These are phyloP conservation scores for Mycena pura DNA, from an alignment of 768 basidiomycete species.

Conservation along the genomic window DNA sequence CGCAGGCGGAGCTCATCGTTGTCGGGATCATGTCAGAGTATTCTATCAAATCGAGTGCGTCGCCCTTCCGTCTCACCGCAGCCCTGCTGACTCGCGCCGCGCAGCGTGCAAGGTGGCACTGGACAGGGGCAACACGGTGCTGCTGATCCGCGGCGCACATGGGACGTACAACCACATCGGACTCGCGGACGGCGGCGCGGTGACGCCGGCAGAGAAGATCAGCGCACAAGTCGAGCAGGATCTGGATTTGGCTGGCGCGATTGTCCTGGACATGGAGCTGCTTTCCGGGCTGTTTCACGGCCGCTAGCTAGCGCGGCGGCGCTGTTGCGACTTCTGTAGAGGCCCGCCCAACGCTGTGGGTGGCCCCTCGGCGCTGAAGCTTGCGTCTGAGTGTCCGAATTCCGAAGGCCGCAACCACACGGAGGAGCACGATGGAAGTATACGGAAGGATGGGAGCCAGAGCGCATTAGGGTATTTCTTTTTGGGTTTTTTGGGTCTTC, in stretches of 20 bases:
- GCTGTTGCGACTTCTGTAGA: no score
- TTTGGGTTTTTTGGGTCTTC: no score
- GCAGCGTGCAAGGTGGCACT: constrained; percentile 66
- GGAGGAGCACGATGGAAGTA: no score
- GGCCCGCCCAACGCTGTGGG: no score
- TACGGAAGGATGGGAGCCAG: no score
- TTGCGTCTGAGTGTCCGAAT: no score
- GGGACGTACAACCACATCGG: constrained; percentile 72
- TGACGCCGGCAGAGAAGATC: constrained; percentile 58
- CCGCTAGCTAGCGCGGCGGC: constrained; percentile 48
- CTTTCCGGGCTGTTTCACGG: constrained; percentile 63
- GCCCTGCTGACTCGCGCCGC: constrained; percentile 7
- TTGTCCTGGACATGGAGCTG: constrained; percentile 72
- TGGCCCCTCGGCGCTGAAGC: no score
- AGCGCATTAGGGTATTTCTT: no score
- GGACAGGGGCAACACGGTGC: constrained; percentile 69
- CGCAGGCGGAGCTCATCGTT: constrained; percentile 66
- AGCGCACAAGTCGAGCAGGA: constrained; percentile 68
- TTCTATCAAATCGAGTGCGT: constrained; percentile 53
- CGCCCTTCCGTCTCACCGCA: neutral
- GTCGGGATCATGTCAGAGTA: constrained; percentile 75
- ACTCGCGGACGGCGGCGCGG: constrained; percentile 60
- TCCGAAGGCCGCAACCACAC: no score
- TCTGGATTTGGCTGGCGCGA: constrained; percentile 71
- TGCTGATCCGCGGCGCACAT: constrained; percentile 69